Conservation (phyloP, 2,329 filamentous ascomycete genomes). For the Fusarium scirpi region DNA sequence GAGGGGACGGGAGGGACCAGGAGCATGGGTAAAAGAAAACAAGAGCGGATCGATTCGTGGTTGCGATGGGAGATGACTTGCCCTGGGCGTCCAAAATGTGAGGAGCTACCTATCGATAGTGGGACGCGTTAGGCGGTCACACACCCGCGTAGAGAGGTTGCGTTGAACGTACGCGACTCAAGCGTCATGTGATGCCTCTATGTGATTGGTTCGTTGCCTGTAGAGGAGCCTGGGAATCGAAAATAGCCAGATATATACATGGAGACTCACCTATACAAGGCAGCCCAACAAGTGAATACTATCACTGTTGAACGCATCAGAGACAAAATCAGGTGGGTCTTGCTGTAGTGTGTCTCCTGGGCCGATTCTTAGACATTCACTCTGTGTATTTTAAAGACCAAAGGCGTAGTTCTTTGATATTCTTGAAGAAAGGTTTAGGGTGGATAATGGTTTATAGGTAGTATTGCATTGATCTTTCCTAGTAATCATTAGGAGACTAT, state of each 20-base stretch:
- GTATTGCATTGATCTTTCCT: neutral
- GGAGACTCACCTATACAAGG: neutral
- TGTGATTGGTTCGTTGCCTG: neutral
- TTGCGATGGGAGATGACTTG: constrained; percentile 43
- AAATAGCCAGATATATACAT: neutral
- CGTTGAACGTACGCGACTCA: constrained; percentile 27
- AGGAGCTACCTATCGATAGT: constrained; percentile 23
- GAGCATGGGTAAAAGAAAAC: constrained; percentile 39
- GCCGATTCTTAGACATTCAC: neutral
- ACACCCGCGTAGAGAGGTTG: constrained; percentile 50
- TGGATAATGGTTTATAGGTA: neutral
- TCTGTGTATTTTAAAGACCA: neutral
- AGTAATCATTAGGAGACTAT: neutral
- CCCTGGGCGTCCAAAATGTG: constrained; percentile 30
- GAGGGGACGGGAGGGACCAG: neutral
- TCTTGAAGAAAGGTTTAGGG: neutral
- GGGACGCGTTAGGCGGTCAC: constrained; percentile 46
- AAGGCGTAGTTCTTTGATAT: neutral
- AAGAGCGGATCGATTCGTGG: constrained; percentile 43
- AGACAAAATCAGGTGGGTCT: neutral
- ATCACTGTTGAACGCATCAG: neutral
- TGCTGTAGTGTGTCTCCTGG: neutral
- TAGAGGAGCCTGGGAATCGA: neutral
- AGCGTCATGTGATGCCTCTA: constrained; percentile 23
- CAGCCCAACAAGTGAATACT: neutral